Evolutionary conservation across 768 basidiomycete species (phyloP).

Genomic region (Pilatotrama ljubarskyi): DNA sequence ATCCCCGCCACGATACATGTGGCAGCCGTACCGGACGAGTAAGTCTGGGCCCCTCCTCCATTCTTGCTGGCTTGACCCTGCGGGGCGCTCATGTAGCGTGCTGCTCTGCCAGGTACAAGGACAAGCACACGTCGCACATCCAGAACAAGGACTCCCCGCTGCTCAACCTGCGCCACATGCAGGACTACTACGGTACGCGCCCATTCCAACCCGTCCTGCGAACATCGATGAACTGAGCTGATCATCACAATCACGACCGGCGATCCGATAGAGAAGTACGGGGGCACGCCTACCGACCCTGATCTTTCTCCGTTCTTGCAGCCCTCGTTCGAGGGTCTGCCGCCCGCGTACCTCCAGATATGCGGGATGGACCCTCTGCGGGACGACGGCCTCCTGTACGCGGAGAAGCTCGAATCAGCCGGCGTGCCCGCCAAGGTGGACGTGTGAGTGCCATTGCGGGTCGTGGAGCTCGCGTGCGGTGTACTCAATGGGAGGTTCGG

Average conservation of each 20-base stretch:
- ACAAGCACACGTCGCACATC: neutral
- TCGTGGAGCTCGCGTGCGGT: neutral
- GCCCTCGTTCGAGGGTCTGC: conserved; percentile 20
- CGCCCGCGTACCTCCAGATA: conserved; percentile 29
- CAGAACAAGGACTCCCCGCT: neutral
- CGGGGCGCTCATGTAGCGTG: neutral
- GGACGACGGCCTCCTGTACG: conserved; percentile 33
- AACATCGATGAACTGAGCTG: neutral
- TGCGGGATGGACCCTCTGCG: conserved; percentile 27
- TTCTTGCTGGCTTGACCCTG: neutral
- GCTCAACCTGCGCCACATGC: neutral
- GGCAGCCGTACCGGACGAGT: conserved; percentile 26
- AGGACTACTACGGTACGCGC: conserved; percentile 1
- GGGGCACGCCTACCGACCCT: conserved; percentile 1
- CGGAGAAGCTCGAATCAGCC: conserved; percentile 22
- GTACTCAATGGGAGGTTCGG: too few species aligned
- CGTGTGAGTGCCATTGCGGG: conserved; percentile 21
- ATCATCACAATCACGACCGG: neutral
- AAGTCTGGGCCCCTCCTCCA: neutral
- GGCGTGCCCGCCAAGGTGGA: conserved; percentile 27
- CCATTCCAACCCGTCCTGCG: too few species aligned
- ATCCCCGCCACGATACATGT: conserved; percentile 24
- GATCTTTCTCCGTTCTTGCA: conserved; percentile 23
- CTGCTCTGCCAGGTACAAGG: neutral
- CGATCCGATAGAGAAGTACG: neutral